These are phyloP conservation scores for Trichophyton rubrum DNA, from an alignment of 2,329 filamentous ascomycete genomes.

Conservation along the genomic window DNA sequence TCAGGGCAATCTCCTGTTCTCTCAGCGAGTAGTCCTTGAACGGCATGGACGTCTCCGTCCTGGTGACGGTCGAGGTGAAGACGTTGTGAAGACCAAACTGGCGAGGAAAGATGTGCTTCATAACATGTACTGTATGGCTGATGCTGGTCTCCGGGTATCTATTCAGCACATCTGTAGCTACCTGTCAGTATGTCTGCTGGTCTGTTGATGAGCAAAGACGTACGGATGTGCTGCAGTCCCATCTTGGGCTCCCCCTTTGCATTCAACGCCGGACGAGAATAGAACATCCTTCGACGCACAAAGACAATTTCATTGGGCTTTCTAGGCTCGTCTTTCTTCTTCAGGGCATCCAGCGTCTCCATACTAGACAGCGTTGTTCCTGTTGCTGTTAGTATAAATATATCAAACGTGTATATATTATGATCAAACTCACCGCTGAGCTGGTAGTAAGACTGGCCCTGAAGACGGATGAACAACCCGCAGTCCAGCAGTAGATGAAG, in stretches of 20 bases:
- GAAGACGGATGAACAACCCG: conserved; percentile 58
- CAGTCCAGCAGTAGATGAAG: conserved; percentile 63
- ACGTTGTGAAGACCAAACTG: conserved; percentile 87
- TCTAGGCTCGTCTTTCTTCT: conserved; percentile 8
- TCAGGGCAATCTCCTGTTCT: conserved; percentile 59
- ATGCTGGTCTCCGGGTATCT: conserved; percentile 43
- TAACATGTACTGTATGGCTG: conserved; percentile 52
- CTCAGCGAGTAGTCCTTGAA: conserved; percentile 77
- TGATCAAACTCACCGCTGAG: conserved; percentile 50
- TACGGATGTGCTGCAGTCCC: conserved; percentile 72
- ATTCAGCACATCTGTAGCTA: conserved; percentile 62
- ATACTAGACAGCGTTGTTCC: conserved; percentile 8
- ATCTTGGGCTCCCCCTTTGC: conserved; percentile 54
- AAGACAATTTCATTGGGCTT: conserved; percentile 53
- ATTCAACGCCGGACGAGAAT: conserved; percentile 62
- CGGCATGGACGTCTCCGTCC: conserved; percentile 53
- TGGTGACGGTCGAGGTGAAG: conserved; percentile 61
- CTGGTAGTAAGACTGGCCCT: conserved; percentile 59
- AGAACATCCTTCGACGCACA: conserved; percentile 73
- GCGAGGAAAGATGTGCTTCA: conserved; percentile 88
- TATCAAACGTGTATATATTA: background rate
- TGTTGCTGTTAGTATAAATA: background rate
- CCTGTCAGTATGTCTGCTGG: background rate
- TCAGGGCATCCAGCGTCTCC: background rate
- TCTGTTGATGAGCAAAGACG: conserved; percentile 22